phyloP scores from a whole-genome alignment of 495 filamentous ascomycete species.

The Extremus antarcticus region DNA sequence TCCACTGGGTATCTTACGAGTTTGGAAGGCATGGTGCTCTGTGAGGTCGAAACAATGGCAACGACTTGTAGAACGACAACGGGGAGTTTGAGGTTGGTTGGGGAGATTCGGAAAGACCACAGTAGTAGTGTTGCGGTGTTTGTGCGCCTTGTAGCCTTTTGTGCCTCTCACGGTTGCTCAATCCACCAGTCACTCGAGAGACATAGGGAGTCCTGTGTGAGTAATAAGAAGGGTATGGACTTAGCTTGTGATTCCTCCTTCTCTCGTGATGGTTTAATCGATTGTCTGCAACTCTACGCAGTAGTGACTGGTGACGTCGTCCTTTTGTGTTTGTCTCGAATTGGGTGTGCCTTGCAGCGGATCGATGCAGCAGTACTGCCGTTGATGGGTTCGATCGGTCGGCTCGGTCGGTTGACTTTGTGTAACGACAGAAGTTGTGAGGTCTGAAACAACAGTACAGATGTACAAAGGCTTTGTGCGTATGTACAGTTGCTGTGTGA shows the following conservation, averaged over 20 bases:
- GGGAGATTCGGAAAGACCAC: no score
- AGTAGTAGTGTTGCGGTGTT: neutral
- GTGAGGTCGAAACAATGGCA: neutral
- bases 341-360: neutral
- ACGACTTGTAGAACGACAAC: neutral
- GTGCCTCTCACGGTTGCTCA: neutral
- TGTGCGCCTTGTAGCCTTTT: neutral
- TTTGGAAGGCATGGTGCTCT: neutral
- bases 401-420: neutral
- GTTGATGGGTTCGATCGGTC: neutral
- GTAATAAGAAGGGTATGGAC: neutral
- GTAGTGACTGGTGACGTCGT: neutral
- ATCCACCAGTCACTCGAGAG: neutral
- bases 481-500: neutral
- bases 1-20: neutral
- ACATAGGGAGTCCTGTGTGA: conserved; percentile 1
- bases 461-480: neutral
- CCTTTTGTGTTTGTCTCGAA: neutral
- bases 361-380: neutral
- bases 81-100: no score
- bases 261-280: neutral
- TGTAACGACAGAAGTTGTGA: neutral
- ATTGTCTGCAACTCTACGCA: neutral
- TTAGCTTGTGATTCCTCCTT: conserved; percentile 1
- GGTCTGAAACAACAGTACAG: neutral